Percentiles rank a stretch among this genome's conserved stretches.
phyloP scores from a whole-genome alignment of 2,329 filamentous ascomycete genomes.

The Chalaropsis ovoidea region DNA sequence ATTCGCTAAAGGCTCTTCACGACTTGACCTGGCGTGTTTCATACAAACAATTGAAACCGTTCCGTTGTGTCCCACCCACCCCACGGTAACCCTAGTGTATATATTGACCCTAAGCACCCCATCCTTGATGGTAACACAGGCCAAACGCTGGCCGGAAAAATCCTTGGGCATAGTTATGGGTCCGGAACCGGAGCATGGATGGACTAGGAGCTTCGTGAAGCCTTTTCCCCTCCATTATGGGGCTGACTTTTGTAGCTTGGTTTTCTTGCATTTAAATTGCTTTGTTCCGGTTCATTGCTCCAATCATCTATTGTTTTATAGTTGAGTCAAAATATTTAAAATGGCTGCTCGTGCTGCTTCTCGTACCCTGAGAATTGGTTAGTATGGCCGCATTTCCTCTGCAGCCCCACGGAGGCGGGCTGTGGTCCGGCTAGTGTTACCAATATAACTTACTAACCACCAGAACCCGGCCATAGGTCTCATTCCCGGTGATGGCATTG shows the following conservation, averaged over 20 bases:
- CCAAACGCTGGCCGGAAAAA: background rate
- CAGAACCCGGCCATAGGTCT: constrained; percentile 50
- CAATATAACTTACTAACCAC: background rate
- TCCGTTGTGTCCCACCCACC: background rate
- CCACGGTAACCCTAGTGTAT: no score
- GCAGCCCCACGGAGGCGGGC: background rate
- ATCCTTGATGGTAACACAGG: no score
- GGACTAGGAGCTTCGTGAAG: constrained; percentile 4
- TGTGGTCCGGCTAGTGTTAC: background rate
- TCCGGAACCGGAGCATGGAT: constrained; percentile 16
- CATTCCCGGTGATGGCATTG: constrained; percentile 96
- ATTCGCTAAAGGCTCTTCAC: background rate
- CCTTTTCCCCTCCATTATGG: constrained; percentile 9
- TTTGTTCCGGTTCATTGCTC: background rate
- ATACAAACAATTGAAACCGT: background rate
- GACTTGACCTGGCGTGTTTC: background rate
- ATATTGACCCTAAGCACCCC: background rate
- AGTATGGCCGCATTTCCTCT: constrained; percentile 29
- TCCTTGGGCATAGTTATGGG: background rate
- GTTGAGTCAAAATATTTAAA: constrained; percentile 27
- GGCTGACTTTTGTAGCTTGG: background rate
- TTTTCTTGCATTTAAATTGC: background rate
- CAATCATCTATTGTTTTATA: background rate
- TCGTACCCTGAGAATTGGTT: constrained; percentile 54
- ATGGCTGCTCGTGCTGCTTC: constrained; percentile 48